Conservation (phyloP, 371 early-diverging fungal genomes). For the Coemansia sp. region DNA sequence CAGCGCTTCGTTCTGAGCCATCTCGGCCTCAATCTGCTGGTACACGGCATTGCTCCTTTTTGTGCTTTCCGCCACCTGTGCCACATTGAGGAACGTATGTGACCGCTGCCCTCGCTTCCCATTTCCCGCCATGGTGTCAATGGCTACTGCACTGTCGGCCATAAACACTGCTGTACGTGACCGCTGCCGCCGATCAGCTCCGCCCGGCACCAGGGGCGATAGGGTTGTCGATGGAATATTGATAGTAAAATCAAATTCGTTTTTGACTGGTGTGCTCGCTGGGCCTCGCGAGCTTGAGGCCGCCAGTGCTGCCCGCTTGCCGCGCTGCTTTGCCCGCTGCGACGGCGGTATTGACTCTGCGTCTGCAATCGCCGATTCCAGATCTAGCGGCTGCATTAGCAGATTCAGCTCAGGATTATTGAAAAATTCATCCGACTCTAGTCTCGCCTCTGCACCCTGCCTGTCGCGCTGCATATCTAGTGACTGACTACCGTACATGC, state of each 20-base stretch:
- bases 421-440: conserved; percentile 22
- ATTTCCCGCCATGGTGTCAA: not conserved
- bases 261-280: not conserved
- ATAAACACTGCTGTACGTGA: conserved; percentile 17
- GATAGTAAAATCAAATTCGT: conserved; percentile 34
- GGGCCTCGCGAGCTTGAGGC: not conserved
- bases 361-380: conserved; percentile 3
- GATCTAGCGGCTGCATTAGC: conserved; percentile 24
- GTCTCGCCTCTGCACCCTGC: not conserved
- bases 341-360: conserved; percentile 20
- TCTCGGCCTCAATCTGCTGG: conserved; percentile 12
- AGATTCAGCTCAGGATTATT: conserved; percentile 30
- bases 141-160: conserved; percentile 1
- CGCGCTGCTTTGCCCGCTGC: conserved; percentile 3
- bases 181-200: conserved; percentile 18
- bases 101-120: not conserved
- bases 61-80: not conserved
- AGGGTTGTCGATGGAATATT: conserved; percentile 45
- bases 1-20: conserved; percentile 15
- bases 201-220: conserved; percentile 33
- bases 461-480: not conserved
- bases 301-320: not conserved
- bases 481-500: not conserved
- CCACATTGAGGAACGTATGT: not conserved
- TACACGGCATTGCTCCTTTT: not conserved